A percentile compares a stretch with the other conserved stretches of the same genome.
Evolutionary conservation across 805 yeast genomes (phyloP).

Genomic region (Candida odintsovae): DNA sequence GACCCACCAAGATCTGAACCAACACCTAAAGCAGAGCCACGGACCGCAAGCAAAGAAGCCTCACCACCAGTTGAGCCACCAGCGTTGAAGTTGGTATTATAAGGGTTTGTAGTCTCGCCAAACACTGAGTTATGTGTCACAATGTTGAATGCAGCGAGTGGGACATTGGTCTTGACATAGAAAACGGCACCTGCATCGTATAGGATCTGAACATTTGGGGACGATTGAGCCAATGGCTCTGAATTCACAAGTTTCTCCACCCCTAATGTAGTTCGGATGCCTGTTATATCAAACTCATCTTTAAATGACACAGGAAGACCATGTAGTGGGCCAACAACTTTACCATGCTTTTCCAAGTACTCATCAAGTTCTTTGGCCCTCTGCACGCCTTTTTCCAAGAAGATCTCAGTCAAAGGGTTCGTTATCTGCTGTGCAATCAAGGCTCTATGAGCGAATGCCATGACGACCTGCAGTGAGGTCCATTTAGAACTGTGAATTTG

Average conservation of each 20-base stretch:
- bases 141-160: conserved; percentile 40
- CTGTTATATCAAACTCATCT: conserved; percentile 32
- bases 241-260: conserved; percentile 32
- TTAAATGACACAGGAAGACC: conserved; percentile 62
- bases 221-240: conserved; percentile 27
- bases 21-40: conserved; percentile 37
- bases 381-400: conserved; percentile 47
- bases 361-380: conserved; percentile 50
- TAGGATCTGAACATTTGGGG: conserved; percentile 34
- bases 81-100: conserved; percentile 32
- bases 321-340: conserved; percentile 55
- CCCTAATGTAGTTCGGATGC: conserved; percentile 42
- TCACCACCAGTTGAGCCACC: conserved; percentile 53
- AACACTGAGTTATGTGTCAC: conserved; percentile 37
- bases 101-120: conserved; percentile 40
- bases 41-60: conserved; percentile 38
- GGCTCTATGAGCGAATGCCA: conserved; percentile 51
- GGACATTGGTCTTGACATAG: conserved; percentile 45
- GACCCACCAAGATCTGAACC: conserved; percentile 52
- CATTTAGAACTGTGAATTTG: conserved; percentile 25
- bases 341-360: conserved; percentile 36
- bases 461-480: conserved; percentile 36
- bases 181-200: conserved; percentile 43
- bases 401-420: conserved; percentile 26
- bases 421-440: conserved; percentile 46